Conservation (phyloP, 2,329 filamentous ascomycete species). For the Helicocarpus griseus region DNA sequence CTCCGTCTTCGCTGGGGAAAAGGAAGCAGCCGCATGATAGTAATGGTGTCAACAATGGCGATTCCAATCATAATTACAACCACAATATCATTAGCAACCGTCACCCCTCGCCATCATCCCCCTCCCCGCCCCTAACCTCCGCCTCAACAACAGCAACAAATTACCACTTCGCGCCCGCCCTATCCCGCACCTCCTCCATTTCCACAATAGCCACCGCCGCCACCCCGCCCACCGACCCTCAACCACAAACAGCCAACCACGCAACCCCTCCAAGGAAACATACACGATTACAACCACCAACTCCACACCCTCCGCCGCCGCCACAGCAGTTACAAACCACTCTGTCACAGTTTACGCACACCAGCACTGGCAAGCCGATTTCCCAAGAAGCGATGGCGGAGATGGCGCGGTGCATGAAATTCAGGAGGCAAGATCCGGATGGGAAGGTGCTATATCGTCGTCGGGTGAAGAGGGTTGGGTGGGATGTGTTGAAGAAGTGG, state of each 20-base stretch:
- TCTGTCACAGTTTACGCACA: not conserved
- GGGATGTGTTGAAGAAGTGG: slow-evolving; percentile 33
- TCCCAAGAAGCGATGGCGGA: slow-evolving; percentile 6
- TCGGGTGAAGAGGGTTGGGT: slow-evolving; percentile 26
- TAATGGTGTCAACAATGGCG: not conserved
- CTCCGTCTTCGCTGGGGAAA: slow-evolving; percentile 17
- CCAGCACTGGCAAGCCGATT: slow-evolving; percentile 1
- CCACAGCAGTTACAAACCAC: not conserved
- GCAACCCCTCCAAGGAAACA: not conserved
- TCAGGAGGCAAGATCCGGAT: slow-evolving; percentile 9
- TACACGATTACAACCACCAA: not conserved
- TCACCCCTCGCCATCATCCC: not conserved
- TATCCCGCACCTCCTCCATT: not conserved
- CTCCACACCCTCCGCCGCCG: not conserved
- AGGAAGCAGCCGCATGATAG: not conserved
- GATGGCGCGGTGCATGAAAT: slow-evolving; percentile 3
- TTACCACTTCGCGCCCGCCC: not conserved
- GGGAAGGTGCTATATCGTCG: slow-evolving; percentile 22
- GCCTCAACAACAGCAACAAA: not conserved
- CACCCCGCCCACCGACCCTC: not conserved
- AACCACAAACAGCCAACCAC: not conserved
- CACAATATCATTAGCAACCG: not conserved
- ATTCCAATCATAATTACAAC: not conserved
- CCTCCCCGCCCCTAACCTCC: not conserved
- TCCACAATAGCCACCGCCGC: slow-evolving; percentile 1